Conservation (phyloP, 805 yeast genomes). For the Saturnispora zaruensis region DNA sequence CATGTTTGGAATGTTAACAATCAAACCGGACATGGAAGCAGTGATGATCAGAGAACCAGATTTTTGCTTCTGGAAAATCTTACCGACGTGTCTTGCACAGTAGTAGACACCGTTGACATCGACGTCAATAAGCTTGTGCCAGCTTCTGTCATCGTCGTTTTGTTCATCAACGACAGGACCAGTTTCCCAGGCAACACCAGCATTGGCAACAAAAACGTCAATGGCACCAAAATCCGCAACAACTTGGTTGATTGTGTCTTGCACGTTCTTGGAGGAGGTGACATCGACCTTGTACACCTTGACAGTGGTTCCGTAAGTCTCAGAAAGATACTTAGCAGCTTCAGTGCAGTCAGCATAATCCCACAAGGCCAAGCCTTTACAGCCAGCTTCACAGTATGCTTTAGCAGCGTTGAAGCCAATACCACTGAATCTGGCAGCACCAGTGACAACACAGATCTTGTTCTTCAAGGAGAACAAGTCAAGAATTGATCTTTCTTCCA, state of each 20-base stretch:
- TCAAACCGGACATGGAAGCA: constrained; percentile 87
- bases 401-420: constrained; percentile 47
- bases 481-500: constrained; percentile 16
- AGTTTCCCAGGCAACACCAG: constrained; percentile 68
- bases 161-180: constrained; percentile 47
- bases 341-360: constrained; percentile 15
- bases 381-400: constrained; percentile 48
- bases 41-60: constrained; percentile 75
- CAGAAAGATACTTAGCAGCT: constrained; percentile 9
- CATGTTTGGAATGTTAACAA: constrained; percentile 78
- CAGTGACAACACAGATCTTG: constrained; percentile 39
- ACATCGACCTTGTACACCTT: constrained; percentile 27
- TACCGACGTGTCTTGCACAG: constrained; percentile 69
- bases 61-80: constrained; percentile 63
- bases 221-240: constrained; percentile 31
- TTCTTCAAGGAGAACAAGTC: constrained; percentile 32
- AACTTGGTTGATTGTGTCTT: constrained; percentile 23
- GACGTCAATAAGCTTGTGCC: constrained; percentile 65
- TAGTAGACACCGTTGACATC: constrained; percentile 77
- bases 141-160: constrained; percentile 22
- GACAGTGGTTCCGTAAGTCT: constrained; percentile 13
- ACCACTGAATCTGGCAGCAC: constrained; percentile 42
- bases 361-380: constrained; percentile 33
- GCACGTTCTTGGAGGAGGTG: constrained; percentile 25
- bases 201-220: constrained; percentile 37